Evolutionary conservation across 148 eudicot genomes (phyloP), one percentile per base, ranked within the genome.

Genomic region (Chenopodium formosanum): DNA sequence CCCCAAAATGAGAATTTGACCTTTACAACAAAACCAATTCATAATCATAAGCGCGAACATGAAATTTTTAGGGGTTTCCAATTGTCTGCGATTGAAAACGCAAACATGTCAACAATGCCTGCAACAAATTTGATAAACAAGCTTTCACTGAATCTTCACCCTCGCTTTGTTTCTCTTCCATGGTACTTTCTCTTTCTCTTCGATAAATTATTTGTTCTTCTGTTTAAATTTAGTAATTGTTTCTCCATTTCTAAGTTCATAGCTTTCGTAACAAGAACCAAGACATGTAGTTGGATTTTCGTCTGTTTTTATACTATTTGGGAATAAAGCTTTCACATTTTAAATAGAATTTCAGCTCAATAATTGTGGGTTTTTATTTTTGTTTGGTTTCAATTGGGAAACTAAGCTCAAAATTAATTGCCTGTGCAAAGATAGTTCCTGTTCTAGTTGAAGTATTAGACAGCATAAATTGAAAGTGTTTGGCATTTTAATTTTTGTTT

Each of bases 91-190:
- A 62, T 20, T 37, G 56, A 64, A 52, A 37, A 29, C 67, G 31
- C 73, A 63, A 32, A 31, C 12, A 52, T 4, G 78, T 62, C 66
- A 22, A 22, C 46, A 75, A 53, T 78, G 4, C 80, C 67, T 48
- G 86, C 84, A 25, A 25, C 23, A 37, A 86, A 75, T 73, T 73
- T 85, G 1, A 70, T 86, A 63, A 31, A 29, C 69, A 76, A 73
- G 32, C 29, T 77, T 48, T 80, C 88, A 16, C 23, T 81, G 17
- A 47, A 70, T 77, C 74, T 78, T 82, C 90, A 78, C 3, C 44
- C 77, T 71, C 84, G 82, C 14, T 50, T 68, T 76, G 40, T 84
- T 20, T 78, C 85, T 27, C 80, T 76, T 69, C 80, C 83, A 74
- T 84, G 90, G 92, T 88, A 79, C 58, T 17, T 22, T 32, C 7